Conservation (phyloP, 163 green algal genomes). For the Prototheca wickerhamii region DNA sequence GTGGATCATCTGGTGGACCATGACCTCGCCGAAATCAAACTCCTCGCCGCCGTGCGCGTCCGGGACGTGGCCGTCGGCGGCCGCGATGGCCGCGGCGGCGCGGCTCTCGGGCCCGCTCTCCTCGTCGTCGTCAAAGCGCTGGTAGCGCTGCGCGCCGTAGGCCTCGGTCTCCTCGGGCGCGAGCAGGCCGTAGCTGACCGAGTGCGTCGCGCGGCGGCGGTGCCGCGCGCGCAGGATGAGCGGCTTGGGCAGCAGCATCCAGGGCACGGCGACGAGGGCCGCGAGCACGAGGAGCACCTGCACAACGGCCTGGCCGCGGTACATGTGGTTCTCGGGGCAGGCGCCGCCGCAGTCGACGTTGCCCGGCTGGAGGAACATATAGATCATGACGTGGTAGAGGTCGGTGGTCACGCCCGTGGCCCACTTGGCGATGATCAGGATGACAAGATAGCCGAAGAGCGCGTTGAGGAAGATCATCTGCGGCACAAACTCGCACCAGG, state of each 20-base stretch:
- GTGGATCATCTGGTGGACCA: conserved; percentile 98
- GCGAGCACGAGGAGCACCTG: conserved; percentile 82
- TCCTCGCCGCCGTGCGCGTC: conserved; percentile 36
- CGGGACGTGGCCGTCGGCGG: neutral
- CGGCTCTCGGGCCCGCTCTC: neutral
- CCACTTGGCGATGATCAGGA: conserved; percentile 98
- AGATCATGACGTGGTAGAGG: conserved; percentile 98
- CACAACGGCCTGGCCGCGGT: conserved; percentile 52
- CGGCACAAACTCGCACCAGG: conserved; percentile 82
- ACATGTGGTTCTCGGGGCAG: conserved; percentile 74
- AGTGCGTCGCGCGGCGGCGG: conserved; percentile 29
- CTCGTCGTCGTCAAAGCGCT: neutral
- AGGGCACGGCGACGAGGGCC: conserved; percentile 78
- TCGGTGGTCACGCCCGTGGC: conserved; percentile 71
- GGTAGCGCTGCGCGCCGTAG: neutral
- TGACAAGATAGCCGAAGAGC: conserved; percentile 94
- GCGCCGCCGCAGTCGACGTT: conserved; percentile 34
- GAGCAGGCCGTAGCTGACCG: conserved; percentile 28
- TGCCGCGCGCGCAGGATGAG: conserved; percentile 84
- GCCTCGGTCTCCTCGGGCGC: conserved; percentile 21
- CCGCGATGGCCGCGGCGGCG: neutral
- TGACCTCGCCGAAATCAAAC: conserved; percentile 92
- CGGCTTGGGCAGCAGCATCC: conserved; percentile 97
- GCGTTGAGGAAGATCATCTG: conserved; percentile 95
- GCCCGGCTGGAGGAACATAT: conserved; percentile 89